Evolutionary conservation across 2,329 filamentous ascomycete species (phyloP).

Genomic region (Hansfordia pulvinata): DNA sequence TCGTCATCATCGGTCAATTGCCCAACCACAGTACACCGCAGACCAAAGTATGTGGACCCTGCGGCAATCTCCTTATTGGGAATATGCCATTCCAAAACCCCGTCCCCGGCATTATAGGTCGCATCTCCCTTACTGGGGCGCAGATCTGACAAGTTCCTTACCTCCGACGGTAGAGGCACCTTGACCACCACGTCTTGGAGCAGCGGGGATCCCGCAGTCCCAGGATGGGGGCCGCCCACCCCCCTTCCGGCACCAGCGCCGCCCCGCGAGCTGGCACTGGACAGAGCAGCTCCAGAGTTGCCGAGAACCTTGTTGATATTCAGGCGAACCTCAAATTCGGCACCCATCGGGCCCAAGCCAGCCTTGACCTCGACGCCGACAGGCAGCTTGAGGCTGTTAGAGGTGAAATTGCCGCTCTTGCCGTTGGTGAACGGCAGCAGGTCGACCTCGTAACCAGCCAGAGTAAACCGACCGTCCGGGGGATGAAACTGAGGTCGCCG

Average conservation of each 20-base stretch:
- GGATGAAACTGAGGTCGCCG: constrained; percentile 89
- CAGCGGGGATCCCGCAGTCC: constrained; percentile 42
- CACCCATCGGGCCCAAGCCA: constrained; percentile 57
- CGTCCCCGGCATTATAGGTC: constrained; percentile 61
- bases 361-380: constrained; percentile 73
- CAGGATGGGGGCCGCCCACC: constrained; percentile 31
- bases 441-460: constrained; percentile 91
- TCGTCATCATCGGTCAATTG: constrained; percentile 35
- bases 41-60: constrained; percentile 52
- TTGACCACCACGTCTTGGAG: constrained; percentile 69
- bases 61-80: constrained; percentile 61
- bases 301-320: constrained; percentile 54
- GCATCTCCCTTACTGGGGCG: constrained; percentile 74
- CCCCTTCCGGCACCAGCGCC: constrained; percentile 23
- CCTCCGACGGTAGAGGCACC: constrained; percentile 64
- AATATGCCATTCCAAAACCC: constrained; percentile 70
- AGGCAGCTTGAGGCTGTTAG: constrained; percentile 63
- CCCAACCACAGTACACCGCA: constrained; percentile 73
- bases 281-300: constrained; percentile 20
- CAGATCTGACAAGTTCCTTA: constrained; percentile 74
- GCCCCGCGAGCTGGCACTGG: constrained; percentile 26
- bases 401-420: constrained; percentile 37
- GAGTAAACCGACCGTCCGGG: constrained; percentile 89
- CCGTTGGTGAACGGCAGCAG: constrained; percentile 58
- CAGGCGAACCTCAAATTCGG: constrained; percentile 81